A percentile compares a stretch with the other conserved stretches of the same genome.
These are phyloP conservation scores for Alternaria conjuncta DNA, from an alignment of 2,329 filamentous ascomycete species.

Conservation along the genomic window DNA sequence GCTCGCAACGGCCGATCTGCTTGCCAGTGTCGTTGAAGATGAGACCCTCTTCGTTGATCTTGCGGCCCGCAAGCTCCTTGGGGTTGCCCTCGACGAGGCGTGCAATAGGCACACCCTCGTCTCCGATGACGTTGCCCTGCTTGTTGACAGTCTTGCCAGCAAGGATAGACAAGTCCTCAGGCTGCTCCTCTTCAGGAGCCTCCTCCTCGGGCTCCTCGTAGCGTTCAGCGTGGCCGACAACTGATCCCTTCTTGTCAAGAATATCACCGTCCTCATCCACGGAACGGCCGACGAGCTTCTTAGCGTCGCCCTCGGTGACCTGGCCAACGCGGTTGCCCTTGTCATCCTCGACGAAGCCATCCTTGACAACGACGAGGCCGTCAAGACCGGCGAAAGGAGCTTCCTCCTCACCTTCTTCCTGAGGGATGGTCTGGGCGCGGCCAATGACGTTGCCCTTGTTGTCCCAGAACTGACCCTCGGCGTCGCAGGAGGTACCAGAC, in stretches of 20 bases:
- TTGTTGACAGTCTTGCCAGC: slow-evolving; percentile 58
- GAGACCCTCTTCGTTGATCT: slow-evolving; percentile 74
- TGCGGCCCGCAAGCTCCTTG: slow-evolving; percentile 68
- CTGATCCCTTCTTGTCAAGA: slow-evolving; percentile 60
- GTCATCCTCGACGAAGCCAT: slow-evolving; percentile 58
- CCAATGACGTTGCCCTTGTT: slow-evolving; percentile 61
- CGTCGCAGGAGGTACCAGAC: slow-evolving; percentile 53
- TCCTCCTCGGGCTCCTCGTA: slow-evolving; percentile 71
- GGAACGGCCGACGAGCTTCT: slow-evolving; percentile 58
- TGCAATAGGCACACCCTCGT: slow-evolving; percentile 61
- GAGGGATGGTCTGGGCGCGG: slow-evolving; percentile 55
- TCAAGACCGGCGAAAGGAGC: slow-evolving; percentile 59
- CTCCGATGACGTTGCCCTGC: slow-evolving; percentile 58
- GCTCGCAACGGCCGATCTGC: slow-evolving; percentile 70
- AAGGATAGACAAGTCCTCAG: slow-evolving; percentile 54
- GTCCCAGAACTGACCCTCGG: slow-evolving; percentile 61
- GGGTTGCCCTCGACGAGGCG: slow-evolving; percentile 71
- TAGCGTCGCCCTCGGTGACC: slow-evolving; percentile 58
- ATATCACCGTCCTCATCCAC: slow-evolving; percentile 62
- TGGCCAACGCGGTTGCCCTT: slow-evolving; percentile 58
- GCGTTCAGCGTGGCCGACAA: slow-evolving; percentile 60
- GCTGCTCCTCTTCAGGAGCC: slow-evolving; percentile 49
- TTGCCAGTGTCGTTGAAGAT: slow-evolving; percentile 76
- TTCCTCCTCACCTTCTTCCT: slow-evolving; percentile 57
- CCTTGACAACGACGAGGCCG: slow-evolving; percentile 58